phyloP scores from a whole-genome alignment of 2,329 filamentous ascomycete genomes.

The Thielaviopsis cerberus region DNA sequence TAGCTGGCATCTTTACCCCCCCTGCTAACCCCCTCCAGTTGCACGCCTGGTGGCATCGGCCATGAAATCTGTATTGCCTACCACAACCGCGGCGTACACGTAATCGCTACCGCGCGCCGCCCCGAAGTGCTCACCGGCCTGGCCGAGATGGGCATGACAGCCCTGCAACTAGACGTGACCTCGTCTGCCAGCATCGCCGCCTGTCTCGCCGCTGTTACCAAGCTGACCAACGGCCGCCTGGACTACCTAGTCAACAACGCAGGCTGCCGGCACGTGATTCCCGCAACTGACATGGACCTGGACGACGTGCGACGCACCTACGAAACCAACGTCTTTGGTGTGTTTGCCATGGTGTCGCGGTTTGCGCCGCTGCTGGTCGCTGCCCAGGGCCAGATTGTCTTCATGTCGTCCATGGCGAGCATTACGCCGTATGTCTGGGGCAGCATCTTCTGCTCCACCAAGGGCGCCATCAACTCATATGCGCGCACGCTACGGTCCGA shows the following conservation, averaged over 20 bases:
- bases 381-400: slow-evolving; percentile 33
- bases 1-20: background rate
- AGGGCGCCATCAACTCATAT: slow-evolving; percentile 34
- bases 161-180: slow-evolving; percentile 35
- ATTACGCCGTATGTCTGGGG: slow-evolving; percentile 34
- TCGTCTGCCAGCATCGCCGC: slow-evolving; percentile 29
- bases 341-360: slow-evolving; percentile 35
- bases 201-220: slow-evolving; percentile 27
- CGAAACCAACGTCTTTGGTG: slow-evolving; percentile 38
- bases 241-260: slow-evolving; percentile 44
- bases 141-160: slow-evolving; percentile 28
- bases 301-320: slow-evolving; percentile 34
- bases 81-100: slow-evolving; percentile 30
- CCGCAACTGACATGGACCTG: slow-evolving; percentile 32
- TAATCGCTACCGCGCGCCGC: slow-evolving; percentile 38
- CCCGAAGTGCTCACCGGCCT: slow-evolving; percentile 28
- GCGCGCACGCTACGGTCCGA: slow-evolving; percentile 35
- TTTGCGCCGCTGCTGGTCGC: slow-evolving; percentile 32
- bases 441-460: slow-evolving; percentile 35
- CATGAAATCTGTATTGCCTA: slow-evolving; percentile 35
- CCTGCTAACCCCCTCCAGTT: slow-evolving; percentile 22
- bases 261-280: slow-evolving; percentile 27
- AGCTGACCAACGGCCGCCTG: slow-evolving; percentile 32
- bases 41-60: slow-evolving; percentile 40
- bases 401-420: slow-evolving; percentile 34